Percentiles rank a stretch among this genome's conserved stretches.
Evolutionary conservation across 176 grass and related monocot genomes (phyloP).

Genomic region (Lolium rigidum): DNA sequence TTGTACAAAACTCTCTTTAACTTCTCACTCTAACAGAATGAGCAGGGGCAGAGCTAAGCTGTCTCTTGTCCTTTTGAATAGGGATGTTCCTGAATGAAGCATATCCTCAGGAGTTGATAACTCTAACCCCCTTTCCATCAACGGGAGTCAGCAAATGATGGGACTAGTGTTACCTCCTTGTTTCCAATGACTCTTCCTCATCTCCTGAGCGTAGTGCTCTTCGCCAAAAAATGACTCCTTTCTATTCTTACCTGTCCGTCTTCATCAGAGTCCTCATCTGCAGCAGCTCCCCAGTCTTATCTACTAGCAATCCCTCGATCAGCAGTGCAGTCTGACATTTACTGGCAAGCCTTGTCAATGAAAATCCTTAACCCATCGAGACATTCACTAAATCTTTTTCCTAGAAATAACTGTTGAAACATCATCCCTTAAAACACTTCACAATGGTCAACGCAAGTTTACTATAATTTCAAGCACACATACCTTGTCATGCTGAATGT

Average conservation of each 20-base stretch:
- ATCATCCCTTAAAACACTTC: not conserved
- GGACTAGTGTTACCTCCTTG: constrained; percentile 5
- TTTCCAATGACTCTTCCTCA: not conserved
- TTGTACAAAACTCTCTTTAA: not conserved
- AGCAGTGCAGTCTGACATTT: constrained; percentile 3
- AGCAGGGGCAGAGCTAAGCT: not conserved
- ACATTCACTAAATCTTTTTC: not conserved
- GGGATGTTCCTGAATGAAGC: constrained; percentile 13
- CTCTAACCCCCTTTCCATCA: not conserved
- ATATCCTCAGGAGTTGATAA: constrained; percentile 11
- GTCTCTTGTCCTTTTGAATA: not conserved
- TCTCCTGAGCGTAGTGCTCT: not conserved
- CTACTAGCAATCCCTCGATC: not conserved
- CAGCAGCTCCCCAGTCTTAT: constrained; percentile 1
- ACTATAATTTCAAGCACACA: not conserved
- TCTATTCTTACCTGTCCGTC: not conserved
- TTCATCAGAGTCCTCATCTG: not conserved
- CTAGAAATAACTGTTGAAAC: not conserved
- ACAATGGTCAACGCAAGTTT: not conserved
- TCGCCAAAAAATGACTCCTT: not conserved
- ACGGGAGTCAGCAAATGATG: not conserved
- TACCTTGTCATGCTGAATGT: not conserved
- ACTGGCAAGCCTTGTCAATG: not conserved
- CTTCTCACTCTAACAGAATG: not conserved
- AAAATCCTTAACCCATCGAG: constrained; percentile 4